Base-by-base conservation (phyloP, 768 basidiomycete species). In the Calocybe indica region DNA sequence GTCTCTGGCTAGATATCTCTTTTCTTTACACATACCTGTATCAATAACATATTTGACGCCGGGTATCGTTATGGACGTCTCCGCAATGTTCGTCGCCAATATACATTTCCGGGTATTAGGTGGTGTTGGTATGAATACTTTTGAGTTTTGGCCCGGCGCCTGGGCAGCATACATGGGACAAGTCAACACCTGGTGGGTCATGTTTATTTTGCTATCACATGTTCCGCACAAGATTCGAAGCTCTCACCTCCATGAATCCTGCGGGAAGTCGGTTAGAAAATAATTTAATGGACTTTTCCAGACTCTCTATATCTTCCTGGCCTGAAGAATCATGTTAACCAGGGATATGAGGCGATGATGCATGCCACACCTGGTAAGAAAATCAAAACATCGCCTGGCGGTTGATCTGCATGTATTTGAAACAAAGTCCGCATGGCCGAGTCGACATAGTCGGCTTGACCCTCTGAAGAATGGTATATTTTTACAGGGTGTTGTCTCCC, bases 51-150 rank as follows among this genome's bases (percentile, higher is more conserved):
- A 98, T 58, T 81, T 86, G 48, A 99, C 84, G 0, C 93, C 93
- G 3, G 94, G 92, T 59, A 99, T 96, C 10, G 96, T 98, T 61
- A 99, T 92, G 9, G 88, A 91, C 0, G 96, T 98, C 66, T 99
- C 96, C 8, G 96, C 96, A 49, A 99, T 94, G 65, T 98, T 99
- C 12, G 96, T 99, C 1, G 96, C 87, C 35, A 99, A 73, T 52
- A 99, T 92, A 66, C 93, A 88, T 66, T 97, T 94, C 48, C 96
- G 80, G 1, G 78, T 80, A 45, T 81, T 76, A 1, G 78, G 60
- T 10, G 86, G 81, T 0, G 88, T 67, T 1, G 80, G 67, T 0
- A 65, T 59, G 65, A 98, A 98, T 40, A 89, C 89, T 59, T 81
- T 82, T 38, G 80, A 67, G 65, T 96, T 93, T 52, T 87, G 80